These are phyloP conservation scores for Rutstroemia sydowiana DNA, from an alignment of 2,329 filamentous ascomycete genomes.

Conservation along the genomic window DNA sequence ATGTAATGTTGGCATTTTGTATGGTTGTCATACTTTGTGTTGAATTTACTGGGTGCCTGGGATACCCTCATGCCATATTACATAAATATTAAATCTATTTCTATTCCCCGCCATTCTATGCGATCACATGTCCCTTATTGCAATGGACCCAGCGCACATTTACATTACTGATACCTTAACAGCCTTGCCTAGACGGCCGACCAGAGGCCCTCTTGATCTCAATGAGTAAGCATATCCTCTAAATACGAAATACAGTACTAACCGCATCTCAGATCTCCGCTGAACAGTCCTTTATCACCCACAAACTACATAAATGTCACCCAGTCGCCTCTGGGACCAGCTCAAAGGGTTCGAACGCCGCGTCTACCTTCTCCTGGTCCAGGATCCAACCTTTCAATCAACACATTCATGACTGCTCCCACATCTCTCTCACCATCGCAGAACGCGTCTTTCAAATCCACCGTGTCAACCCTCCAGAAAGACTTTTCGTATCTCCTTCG, in stretches of 20 bases:
- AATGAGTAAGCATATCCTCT: constrained; percentile 54
- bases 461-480: constrained; percentile 41
- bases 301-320: constrained; percentile 9
- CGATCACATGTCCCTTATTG: neutral
- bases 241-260: neutral
- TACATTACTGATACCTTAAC: neutral
- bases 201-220: constrained; percentile 69
- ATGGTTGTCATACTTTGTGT: no score
- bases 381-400: constrained; percentile 23
- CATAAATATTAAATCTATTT: no score
- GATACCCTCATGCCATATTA: no score
- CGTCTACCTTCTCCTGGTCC: constrained; percentile 22
- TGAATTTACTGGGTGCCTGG: no score
- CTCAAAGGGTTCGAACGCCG: constrained; percentile 10
- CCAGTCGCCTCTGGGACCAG: constrained; percentile 4
- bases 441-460: constrained; percentile 25
- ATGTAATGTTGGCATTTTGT: no score
- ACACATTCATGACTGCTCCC: constrained; percentile 21
- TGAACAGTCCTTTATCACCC: constrained; percentile 8
- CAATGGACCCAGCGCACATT: neutral
- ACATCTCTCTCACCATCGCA: constrained; percentile 22
- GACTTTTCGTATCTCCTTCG: constrained; percentile 77
- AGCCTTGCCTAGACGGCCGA: constrained; percentile 53
- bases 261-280: constrained; percentile 14
- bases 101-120: neutral